Evolutionary conservation across 306 rosid genomes (phyloP).

Genomic region (Dalbergia cultrata): DNA sequence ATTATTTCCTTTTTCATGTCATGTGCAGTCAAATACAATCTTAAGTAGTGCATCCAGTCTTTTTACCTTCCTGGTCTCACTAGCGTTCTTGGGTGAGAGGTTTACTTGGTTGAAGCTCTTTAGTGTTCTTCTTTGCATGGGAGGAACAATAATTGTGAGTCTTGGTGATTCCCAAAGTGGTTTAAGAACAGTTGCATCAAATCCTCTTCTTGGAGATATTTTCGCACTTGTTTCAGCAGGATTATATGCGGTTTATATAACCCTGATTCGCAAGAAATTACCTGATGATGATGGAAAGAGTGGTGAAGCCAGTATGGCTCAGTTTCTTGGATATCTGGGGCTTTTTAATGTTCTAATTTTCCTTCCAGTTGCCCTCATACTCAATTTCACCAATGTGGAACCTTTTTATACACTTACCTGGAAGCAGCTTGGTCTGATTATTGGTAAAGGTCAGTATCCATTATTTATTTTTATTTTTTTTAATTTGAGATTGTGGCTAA

Average conservation of each 20-base stretch:
- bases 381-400: conserved; percentile 69
- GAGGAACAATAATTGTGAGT: conserved; percentile 91
- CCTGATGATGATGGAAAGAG: conserved; percentile 80
- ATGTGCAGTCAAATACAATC: conserved; percentile 93
- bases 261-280: conserved; percentile 89
- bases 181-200: conserved; percentile 65
- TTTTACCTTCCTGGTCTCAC: conserved; percentile 92
- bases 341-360: conserved; percentile 81
- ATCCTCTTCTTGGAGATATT: conserved; percentile 91
- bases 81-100: conserved; percentile 87
- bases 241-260: conserved; percentile 84
- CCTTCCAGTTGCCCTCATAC: conserved; percentile 78
- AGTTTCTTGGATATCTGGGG: conserved; percentile 91
- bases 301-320: conserved; percentile 93
- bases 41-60: conserved; percentile 97
- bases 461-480: neutral
- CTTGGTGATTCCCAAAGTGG: conserved; percentile 78
- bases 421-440: conserved; percentile 80
- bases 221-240: conserved; percentile 85
- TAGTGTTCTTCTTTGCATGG: conserved; percentile 97
- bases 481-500: conserved; percentile 10
- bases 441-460: conserved; percentile 85
- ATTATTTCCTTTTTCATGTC: conserved; percentile 40
- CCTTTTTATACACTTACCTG: conserved; percentile 72
- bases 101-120: conserved; percentile 90